Evolutionary conservation across 306 rosid species (phyloP).

Genomic region (Carpinus viminea): DNA sequence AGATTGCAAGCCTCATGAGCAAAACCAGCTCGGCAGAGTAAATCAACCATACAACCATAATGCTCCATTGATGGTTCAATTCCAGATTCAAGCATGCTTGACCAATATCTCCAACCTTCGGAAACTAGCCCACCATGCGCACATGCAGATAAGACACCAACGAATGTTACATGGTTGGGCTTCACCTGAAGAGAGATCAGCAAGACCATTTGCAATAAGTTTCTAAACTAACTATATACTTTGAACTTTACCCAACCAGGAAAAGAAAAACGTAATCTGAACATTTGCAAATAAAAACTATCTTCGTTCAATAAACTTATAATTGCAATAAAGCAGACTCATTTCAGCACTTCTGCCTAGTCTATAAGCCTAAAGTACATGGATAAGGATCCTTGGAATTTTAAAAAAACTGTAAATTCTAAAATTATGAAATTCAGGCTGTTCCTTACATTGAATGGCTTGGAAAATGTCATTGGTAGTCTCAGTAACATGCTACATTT

Average conservation of each 20-base stretch:
- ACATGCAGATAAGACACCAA: conserved; percentile 29
- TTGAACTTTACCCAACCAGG: neutral
- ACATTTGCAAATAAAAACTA: neutral
- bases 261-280: neutral
- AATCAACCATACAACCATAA: conserved; percentile 32
- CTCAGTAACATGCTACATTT: no score
- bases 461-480: no score
- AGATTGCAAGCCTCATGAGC: conserved; percentile 24
- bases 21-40: conserved; percentile 27
- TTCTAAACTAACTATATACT: neutral
- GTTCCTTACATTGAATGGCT: no score
- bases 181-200: conserved; percentile 21
- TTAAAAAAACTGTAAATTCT: no score
- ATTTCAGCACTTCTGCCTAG: neutral
- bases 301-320: neutral
- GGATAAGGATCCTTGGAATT: neutral
- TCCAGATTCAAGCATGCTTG: conserved; percentile 31
- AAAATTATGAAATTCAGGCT: no score
- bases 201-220: neutral
- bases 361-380: neutral
- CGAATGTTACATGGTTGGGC: conserved; percentile 24
- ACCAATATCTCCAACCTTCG: conserved; percentile 28
- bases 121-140: conserved; percentile 27
- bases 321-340: neutral
- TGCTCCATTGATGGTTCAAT: conserved; percentile 34